Evolutionary conservation across 108 stramenopile species (phyloP), one percentile per base, ranked within the genome.

Genomic region (Discostella stelligeroides): DNA sequence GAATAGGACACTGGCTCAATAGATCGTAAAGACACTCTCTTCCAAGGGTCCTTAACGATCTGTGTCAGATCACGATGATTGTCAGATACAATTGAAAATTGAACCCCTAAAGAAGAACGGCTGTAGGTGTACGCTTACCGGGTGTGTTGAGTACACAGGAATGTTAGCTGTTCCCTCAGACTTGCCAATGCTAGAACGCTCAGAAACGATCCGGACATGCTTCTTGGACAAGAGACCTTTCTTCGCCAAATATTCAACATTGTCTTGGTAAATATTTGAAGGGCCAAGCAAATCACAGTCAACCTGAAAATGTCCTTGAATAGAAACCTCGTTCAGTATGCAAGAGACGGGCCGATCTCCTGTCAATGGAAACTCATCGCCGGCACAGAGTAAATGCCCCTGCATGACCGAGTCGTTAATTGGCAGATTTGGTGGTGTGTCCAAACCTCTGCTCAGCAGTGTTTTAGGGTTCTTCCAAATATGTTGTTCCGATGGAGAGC

Each of bases 331-430:
- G 43, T 76, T 76, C 55, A 80, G 47, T 45, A 84, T 18, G 41
- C 54, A 61, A 18, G 72, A 68, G 12, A 73, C 55, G 20, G 80
- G 59, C 25, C 34, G 45, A 17, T 56, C 54, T n/a, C 86, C 84
- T 15, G 82, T 82, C 27, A 98, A 72, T 3, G 97, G 95, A 63
- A 84, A 92, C 67, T 98, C 97, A 14, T 83, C 75, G 5, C 88
- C 88, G 7, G 97, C 98, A 60, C 96, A 98, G 5, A 97, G 75
- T 37, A 97, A 47, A 66, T 98, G 98, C 1, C 88, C 87, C 46
- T 90, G 86, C 17, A 98, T 71, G 9, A 98, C 82, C 25, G 82
- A 84, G 40, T 70, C 59, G 74, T 93, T 95, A 4, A 81, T 70
- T 4, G 92, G 85, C 68, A 96, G 87, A 37, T 96, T 76, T n/a